These are phyloP conservation scores for Lentinula sp. DNA, from an alignment of 768 basidiomycete genomes.

Conservation along the genomic window DNA sequence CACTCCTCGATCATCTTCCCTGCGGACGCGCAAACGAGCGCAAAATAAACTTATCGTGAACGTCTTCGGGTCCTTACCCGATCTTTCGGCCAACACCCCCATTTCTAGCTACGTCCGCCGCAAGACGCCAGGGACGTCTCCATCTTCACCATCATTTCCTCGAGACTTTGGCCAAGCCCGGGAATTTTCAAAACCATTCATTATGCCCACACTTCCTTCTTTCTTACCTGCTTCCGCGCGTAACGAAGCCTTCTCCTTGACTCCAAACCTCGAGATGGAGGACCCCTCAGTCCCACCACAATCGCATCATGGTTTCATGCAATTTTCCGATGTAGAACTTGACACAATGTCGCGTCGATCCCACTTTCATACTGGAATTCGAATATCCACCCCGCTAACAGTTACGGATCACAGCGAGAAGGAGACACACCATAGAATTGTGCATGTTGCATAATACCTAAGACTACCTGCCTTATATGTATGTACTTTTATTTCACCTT, in stretches of 20 bases:
- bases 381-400: slow-evolving; percentile 37
- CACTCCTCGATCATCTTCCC: slow-evolving; percentile 28
- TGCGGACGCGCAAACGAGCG: slow-evolving; percentile 35
- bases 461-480: background rate
- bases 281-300: slow-evolving; percentile 13
- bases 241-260: slow-evolving; percentile 36
- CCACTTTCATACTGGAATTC: slow-evolving; percentile 34
- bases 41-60: slow-evolving; percentile 42
- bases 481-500: background rate
- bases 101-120: slow-evolving; percentile 79
- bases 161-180: slow-evolving; percentile 33
- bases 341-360: slow-evolving; percentile 23
- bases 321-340: slow-evolving; percentile 21
- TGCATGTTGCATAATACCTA: slow-evolving; percentile 5
- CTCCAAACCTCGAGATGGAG: slow-evolving; percentile 28
- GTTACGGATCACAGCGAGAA: slow-evolving; percentile 21
- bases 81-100: slow-evolving; percentile 61
- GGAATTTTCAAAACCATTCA: slow-evolving; percentile 41
- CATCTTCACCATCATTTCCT: slow-evolving; percentile 60
- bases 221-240: slow-evolving; percentile 39
- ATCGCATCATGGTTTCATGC: slow-evolving; percentile 12
- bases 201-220: slow-evolving; percentile 60
- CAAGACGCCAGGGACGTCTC: slow-evolving; percentile 70
- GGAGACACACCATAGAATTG: background rate
- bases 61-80: slow-evolving; percentile 42